phyloP scores from a whole-genome alignment of 495 filamentous ascomycete genomes.

The Talaromyces stipitatus region DNA sequence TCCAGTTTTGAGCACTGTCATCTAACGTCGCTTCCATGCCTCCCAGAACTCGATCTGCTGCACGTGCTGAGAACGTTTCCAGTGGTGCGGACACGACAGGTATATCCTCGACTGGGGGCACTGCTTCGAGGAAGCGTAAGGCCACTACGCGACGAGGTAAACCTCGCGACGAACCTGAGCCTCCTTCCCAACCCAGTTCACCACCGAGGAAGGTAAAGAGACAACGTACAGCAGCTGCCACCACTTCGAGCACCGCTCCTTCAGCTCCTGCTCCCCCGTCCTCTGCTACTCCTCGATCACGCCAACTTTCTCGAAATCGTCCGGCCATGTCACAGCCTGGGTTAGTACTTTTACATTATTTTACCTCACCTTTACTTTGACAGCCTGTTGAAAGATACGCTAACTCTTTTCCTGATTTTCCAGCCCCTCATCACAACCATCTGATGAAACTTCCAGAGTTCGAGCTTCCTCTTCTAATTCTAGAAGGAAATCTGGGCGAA shows the following conservation, averaged over 20 bases:
- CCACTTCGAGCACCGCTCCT: conserved; percentile 26
- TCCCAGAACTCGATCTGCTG: conserved; percentile 75
- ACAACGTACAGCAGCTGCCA: conserved; percentile 32
- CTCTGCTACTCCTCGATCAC: conserved; percentile 34
- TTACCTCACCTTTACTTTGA: not conserved
- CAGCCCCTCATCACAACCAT: conserved; percentile 37
- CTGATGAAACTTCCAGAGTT: conserved; percentile 34
- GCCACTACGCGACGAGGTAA: conserved; percentile 35
- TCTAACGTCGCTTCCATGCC: conserved; percentile 55
- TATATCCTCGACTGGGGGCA: conserved; percentile 24
- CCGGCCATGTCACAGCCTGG: conserved; percentile 78
- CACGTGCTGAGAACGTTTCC: conserved; percentile 49
- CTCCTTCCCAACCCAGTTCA: conserved; percentile 29
- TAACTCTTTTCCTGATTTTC: conserved; percentile 9
- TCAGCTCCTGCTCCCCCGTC: conserved; percentile 18
- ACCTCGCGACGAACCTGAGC: conserved; percentile 29
- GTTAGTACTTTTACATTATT: conserved; percentile 29
- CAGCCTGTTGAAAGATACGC: not conserved
- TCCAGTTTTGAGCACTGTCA: not conserved
- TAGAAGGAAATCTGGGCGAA: conserved; percentile 60
- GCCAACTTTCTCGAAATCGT: conserved; percentile 56
- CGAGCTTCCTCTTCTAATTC: conserved; percentile 44
- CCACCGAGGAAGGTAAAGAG: conserved; percentile 37
- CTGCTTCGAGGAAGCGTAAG: conserved; percentile 52
- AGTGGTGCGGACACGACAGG: conserved; percentile 22